phyloP scores from a whole-genome alignment of 495 filamentous ascomycete genomes.

The Xylaria venustula region DNA sequence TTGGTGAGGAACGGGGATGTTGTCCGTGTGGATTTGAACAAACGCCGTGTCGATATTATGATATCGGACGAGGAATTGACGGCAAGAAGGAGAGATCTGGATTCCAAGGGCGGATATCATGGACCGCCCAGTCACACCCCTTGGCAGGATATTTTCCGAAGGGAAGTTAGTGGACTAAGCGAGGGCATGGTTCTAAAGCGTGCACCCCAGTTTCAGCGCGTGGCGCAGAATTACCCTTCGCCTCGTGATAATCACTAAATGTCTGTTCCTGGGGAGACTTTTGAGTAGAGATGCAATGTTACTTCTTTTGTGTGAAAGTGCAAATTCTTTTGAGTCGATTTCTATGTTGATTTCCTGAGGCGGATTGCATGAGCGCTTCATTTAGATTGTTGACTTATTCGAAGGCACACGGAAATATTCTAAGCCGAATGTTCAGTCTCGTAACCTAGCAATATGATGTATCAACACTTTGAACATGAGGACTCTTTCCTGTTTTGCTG shows the following conservation, averaged over 20 bases:
- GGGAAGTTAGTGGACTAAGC: slow-evolving; percentile 43
- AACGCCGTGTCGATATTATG: slow-evolving; percentile 53
- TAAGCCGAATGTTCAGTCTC: too few relatives aligned
- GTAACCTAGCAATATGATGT: too few relatives aligned
- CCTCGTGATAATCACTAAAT: slow-evolving; percentile 53
- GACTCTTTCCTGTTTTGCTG: too few relatives aligned
- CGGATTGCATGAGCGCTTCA: too few relatives aligned
- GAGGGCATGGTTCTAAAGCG: slow-evolving; percentile 54
- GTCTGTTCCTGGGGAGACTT: not conserved
- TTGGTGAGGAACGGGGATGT: slow-evolving; percentile 54
- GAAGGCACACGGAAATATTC: too few relatives aligned
- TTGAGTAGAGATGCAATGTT: not conserved
- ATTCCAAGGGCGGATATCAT: slow-evolving; percentile 8
- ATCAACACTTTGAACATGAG: too few relatives aligned
- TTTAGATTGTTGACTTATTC: too few relatives aligned
- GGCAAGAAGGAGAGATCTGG: slow-evolving; percentile 1
- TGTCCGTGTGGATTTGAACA: slow-evolving; percentile 55
- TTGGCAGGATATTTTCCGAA: slow-evolving; percentile 17
- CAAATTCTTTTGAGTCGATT: too few relatives aligned
- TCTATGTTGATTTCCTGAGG: too few relatives aligned
- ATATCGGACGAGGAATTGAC: slow-evolving; percentile 33
- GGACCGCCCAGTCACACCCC: slow-evolving; percentile 14
- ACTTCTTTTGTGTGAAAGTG: too few relatives aligned
- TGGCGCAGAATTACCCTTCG: slow-evolving; percentile 44
- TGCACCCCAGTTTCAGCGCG: slow-evolving; percentile 51